Evolutionary conservation across 2,329 filamentous ascomycete species (phyloP), one percentile per base, ranked within the genome.

Genomic region (Trichophyton simii): DNA sequence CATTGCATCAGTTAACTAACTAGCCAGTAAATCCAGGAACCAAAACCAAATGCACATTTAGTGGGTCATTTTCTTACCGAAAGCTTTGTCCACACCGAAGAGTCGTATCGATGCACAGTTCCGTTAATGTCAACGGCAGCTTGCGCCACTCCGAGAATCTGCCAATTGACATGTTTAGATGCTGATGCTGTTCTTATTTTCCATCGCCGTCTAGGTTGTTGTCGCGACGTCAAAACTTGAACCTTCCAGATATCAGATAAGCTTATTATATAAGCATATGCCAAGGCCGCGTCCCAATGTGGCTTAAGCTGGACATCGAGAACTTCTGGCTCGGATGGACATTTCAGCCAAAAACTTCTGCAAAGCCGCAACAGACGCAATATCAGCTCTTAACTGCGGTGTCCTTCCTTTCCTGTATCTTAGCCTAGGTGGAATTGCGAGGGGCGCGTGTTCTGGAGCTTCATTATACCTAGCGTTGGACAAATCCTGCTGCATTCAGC

Each of bases 51-150:
- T 13, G 11, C 34, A 38, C 34, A 38, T 38, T 9, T 2, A 11
- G 34, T 9, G 9, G 11, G 11, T 38, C 28, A 9, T 60, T 44
- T 50, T 65, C 66, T 63, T 73, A 84, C 83, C 84, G 77, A 67
- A 99, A 99, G 0, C 92, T 96, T 73, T 99, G 94, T 2, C 94
- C 94, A 72, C 94, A 99, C 64, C 92, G 86, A 38, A 99, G 78
- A 0, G 91, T 96, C 0, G 92, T 99, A 68, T 96, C 90, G 66
- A 99, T 91, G 72, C 90, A 96, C 3, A 99, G 82, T 72, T 99
- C 94, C 3, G 86, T 83, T 38, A 96, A 77, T 63, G 81, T 88
- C 46, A 96, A 78, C 25, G 94, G 91, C 67, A 99, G 77, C 77
- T 89, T 95, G 66, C 84, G 84, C 94, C 94, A 99, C 71, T 89